phyloP scores from a whole-genome alignment of 768 basidiomycete genomes.

The Exidia glandulosa region DNA sequence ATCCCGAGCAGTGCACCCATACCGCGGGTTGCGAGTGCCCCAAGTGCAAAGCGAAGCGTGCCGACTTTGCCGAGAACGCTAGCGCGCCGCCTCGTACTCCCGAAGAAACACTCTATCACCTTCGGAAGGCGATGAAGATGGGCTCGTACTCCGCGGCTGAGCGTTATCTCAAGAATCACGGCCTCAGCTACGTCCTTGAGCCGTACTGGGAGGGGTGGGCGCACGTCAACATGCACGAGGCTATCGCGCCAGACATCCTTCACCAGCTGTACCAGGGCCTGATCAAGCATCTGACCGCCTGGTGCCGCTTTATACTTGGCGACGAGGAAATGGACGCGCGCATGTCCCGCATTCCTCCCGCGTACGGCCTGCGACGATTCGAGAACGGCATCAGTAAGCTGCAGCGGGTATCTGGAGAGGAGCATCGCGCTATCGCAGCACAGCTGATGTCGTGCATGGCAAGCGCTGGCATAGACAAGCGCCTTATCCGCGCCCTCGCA shows the following conservation, averaged over 20 bases:
- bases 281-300: background rate
- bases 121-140: background rate
- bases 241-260: background rate
- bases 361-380: background rate
- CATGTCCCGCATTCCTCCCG: background rate
- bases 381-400: background rate
- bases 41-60: background rate
- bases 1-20: background rate
- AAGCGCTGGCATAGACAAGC: background rate
- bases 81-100: background rate
- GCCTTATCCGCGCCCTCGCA: background rate
- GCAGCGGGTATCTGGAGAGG: background rate
- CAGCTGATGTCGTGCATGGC: background rate
- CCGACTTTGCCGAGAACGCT: background rate
- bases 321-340: conserved; percentile 18
- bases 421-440: background rate
- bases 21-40: background rate
- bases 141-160: background rate
- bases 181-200: background rate
- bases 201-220: background rate
- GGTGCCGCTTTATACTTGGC: conserved; percentile 1
- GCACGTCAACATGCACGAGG: background rate
- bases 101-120: background rate
- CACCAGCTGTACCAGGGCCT: background rate
- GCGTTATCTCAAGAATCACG: background rate